Base-by-base conservation (phyloP, 257 asterid genomes). In the Solanum chiquidenum region DNA sequence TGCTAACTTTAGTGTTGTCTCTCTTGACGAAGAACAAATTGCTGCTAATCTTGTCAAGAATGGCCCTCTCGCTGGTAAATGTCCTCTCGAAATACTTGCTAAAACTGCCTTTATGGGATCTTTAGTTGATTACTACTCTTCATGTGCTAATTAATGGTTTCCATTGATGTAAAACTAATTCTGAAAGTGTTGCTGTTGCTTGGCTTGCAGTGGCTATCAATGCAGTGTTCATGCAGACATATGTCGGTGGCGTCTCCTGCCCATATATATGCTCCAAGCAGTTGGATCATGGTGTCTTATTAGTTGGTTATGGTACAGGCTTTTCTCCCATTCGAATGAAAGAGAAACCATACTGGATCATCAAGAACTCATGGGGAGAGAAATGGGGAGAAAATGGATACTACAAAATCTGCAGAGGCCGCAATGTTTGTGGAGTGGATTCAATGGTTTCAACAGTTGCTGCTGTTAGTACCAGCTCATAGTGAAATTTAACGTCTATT, bases 361-460 rank as follows among this genome's bases (percentile, higher is more conserved):
- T 96, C 86, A 95, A 96, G 95, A 95, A 96, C 87, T 96, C 99
- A 0, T 96, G 99, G 98, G 98, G 98, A 35, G 90, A 86, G 86
- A 88, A 69, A 6, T 96, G 98, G 99, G 99, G 98, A 89, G 98
- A 96, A 85, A 86, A 89, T 1, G 99, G 99, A 1, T 96, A 71
- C 90, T 96, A 95, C 89, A 93, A 92, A 86, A 94, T 96, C 88
- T 96, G 99, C 49, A 90, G 90, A 18, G 97, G 97, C 35, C 94
- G 86, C 77, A 92, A 93, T 88, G 66, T 94, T 18, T 96, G 99
- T 87, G 99, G 99, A 40, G 98, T 96, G 89, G 97, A 96, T 90
- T 93, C 99, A 29, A 91, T 95, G 98, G 99, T 95, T 35, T 96
- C 99, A 20, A 92, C 99, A 69, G 97, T 96, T 88, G 96, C 95